Conservation (phyloP, 345 rosid species). For the Syzygium jambos region DNA sequence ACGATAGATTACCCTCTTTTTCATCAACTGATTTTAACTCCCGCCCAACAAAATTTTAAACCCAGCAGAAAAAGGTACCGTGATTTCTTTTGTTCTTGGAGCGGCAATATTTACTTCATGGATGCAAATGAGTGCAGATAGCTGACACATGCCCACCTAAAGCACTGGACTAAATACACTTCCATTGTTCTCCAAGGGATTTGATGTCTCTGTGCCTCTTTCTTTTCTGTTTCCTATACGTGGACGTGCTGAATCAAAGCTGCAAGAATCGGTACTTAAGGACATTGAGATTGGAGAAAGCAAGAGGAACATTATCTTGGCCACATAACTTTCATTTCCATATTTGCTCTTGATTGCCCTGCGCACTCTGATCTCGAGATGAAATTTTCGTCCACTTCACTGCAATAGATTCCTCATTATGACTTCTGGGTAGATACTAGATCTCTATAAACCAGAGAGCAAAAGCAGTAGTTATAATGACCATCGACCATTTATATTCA, state of each 20-base stretch:
- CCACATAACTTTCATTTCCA: not conserved
- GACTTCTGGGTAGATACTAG: not conserved
- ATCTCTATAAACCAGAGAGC: not conserved
- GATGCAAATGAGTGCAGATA: not conserved
- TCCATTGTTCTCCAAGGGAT: not conserved
- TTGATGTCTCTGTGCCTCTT: not conserved
- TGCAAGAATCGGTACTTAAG: not conserved
- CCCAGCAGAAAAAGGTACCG: not conserved
- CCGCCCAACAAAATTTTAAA: not conserved
- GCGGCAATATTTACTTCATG: not conserved
- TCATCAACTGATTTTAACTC: not conserved
- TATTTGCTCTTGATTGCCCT: not conserved
- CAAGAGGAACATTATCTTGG: not conserved
- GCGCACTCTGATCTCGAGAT: not conserved
- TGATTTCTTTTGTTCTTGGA: not conserved
- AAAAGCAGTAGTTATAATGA: not conserved
- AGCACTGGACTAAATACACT: not conserved
- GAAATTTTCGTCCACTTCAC: constrained; percentile 1
- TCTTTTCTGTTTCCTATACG: not conserved
- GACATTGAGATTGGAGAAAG: not conserved
- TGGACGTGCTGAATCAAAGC: not conserved
- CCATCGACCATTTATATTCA: not conserved
- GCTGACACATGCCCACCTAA: not conserved
- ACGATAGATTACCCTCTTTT: not conserved
- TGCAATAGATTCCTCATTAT: not conserved